A percentile compares a stretch with the other conserved stretches of the same genome.
phyloP scores from a whole-genome alignment of 495 filamentous ascomycete species.

The Aspergillus homomorphus region DNA sequence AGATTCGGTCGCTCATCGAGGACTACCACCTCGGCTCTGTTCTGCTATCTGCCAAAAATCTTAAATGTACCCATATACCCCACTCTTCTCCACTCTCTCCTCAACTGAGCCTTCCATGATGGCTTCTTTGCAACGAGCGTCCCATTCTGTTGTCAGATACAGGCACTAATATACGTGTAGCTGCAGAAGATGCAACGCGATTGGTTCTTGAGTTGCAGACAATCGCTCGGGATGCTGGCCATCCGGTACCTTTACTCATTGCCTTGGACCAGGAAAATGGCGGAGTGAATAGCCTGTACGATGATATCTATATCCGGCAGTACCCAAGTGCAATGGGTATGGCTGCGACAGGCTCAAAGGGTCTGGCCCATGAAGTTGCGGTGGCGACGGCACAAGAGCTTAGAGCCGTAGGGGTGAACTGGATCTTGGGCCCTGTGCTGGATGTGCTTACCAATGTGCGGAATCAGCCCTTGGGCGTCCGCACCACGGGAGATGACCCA shows the following conservation, averaged over 20 bases:
- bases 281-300: constrained; percentile 88
- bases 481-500: constrained; percentile 80
- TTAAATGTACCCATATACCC: constrained; percentile 63
- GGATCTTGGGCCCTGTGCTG: constrained; percentile 85
- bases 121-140: background rate
- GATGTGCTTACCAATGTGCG: constrained; percentile 86
- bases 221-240: constrained; percentile 80
- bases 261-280: constrained; percentile 92
- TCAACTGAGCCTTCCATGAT: background rate
- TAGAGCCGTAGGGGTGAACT: constrained; percentile 82
- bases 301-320: constrained; percentile 86
- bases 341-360: constrained; percentile 74
- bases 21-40: constrained; percentile 83
- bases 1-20: constrained; percentile 80
- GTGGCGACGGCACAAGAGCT: constrained; percentile 85
- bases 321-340: constrained; percentile 91
- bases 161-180: constrained; percentile 42
- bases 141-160: background rate
- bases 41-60: constrained; percentile 82
- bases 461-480: constrained; percentile 81
- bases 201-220: constrained; percentile 83
- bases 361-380: constrained; percentile 76
- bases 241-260: constrained; percentile 79
- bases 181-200: constrained; percentile 77
- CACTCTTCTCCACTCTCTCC: constrained; percentile 13